A percentile compares a stretch with the other conserved stretches of the same genome.
Evolutionary conservation across 306 rosid genomes (phyloP).

Genomic region (Ormosia semicastrata): DNA sequence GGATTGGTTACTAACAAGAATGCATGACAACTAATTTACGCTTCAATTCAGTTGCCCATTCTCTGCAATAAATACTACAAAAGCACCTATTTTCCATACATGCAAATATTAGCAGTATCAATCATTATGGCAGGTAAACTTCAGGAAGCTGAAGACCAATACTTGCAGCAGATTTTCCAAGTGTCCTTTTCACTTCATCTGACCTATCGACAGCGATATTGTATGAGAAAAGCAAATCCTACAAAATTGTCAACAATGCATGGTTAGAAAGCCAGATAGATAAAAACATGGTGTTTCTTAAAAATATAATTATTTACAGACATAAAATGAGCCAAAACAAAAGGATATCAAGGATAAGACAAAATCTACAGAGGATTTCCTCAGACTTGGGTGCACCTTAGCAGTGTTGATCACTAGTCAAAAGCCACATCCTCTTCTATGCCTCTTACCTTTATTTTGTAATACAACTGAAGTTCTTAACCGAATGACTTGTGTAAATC

Average conservation of each 20-base stretch:
- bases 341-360: background rate
- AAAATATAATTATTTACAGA: background rate
- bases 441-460: background rate
- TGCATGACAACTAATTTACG: background rate
- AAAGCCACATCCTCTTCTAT: background rate
- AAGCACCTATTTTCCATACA: background rate
- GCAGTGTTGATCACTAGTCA: background rate
- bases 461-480: background rate
- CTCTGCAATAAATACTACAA: background rate
- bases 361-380: background rate
- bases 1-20: background rate
- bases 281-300: background rate
- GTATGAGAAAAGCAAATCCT: conserved; percentile 87
- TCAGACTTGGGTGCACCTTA: background rate
- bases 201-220: conserved; percentile 89
- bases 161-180: conserved; percentile 91
- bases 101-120: background rate
- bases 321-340: conserved; percentile 10
- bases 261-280: background rate
- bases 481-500: background rate
- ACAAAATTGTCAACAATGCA: conserved; percentile 33
- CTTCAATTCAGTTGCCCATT: background rate
- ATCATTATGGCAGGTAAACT: conserved; percentile 57
- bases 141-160: conserved; percentile 92
- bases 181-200: conserved; percentile 71